A percentile compares a stretch with the other conserved stretches of the same genome.
phyloP scores from a whole-genome alignment of 768 basidiomycete genomes.

The Agrocybe praecox region DNA sequence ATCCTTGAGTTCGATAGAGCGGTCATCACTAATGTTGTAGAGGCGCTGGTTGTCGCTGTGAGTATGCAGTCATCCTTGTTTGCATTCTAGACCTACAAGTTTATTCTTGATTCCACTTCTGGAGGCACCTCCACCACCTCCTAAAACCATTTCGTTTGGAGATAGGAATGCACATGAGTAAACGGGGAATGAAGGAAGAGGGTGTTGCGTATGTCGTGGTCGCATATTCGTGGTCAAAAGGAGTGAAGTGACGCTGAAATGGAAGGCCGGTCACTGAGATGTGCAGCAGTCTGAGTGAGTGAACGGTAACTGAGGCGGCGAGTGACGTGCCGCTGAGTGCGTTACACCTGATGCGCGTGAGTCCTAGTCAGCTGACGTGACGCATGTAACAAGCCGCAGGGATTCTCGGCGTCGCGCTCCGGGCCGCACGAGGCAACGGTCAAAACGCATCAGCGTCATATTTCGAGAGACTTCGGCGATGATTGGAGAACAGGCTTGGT shows the following conservation, averaged over 20 bases:
- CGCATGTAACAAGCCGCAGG: not conserved
- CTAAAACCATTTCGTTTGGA: conserved; percentile 73
- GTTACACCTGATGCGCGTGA: not conserved
- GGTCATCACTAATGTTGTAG: conserved; percentile 59
- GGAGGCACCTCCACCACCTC: conserved; percentile 88
- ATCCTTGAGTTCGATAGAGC: conserved; percentile 54
- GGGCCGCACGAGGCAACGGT: not conserved
- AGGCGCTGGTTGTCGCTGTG: conserved; percentile 52
- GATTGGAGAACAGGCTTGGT: conserved; percentile 1
- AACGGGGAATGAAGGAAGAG: conserved; percentile 84
- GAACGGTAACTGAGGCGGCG: not conserved
- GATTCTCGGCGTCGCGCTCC: not conserved
- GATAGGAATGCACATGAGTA: conserved; percentile 84
- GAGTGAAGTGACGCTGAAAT: not conserved
- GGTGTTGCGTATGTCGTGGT: conserved; percentile 74
- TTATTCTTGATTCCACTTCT: conserved; percentile 94
- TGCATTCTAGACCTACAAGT: conserved; percentile 55
- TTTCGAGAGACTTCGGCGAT: conserved; percentile 2
- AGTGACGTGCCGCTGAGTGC: not conserved
- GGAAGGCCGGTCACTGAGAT: no score
- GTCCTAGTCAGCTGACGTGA: not conserved
- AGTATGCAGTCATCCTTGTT: not conserved
- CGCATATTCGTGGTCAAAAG: conserved; percentile 54
- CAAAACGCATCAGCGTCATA: not conserved
- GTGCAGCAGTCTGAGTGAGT: not conserved